Base-by-base conservation (phyloP, 345 rosid species). In the Salix exigua region DNA sequence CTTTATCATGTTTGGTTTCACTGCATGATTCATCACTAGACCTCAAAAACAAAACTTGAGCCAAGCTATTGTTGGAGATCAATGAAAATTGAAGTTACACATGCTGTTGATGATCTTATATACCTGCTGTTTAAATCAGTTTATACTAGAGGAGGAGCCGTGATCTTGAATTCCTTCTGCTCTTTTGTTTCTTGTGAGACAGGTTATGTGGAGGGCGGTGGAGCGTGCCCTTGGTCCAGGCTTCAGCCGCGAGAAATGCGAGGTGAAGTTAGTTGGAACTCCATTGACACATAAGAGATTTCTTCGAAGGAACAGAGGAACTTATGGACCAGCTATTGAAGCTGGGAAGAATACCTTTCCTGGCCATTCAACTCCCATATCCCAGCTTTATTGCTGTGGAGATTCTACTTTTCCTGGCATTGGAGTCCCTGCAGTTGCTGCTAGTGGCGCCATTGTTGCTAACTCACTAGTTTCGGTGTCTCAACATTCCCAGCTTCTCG, bases 401-500 rank as follows among this genome's bases (percentile, higher is more conserved):
- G 97, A 94, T 81, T 94, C 99, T 3, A 95, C 97, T 60, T 94
- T 94, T 81, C 97, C 97, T 0, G 99, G 97, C 75, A 91, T 91
- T 26, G 97, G 97, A 13, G 93, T 94, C 77, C 97, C 96, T 31
- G 98, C 97, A 21, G 94, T 94, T 67, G 97, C 97, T 58, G 97
- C 97, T 53, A 91, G 98, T 65, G 97, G 98, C 2, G 96, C 97
- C 28, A 94, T 92, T 67, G 97, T 94, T 63, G 98, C 97, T 4
- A 94, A 91, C 79, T 90, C 98, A 4, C 82, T 91, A 14, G 97
- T 92, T 62, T 80, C 97, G 0, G 97, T 94, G 30, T 77, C 91
- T 72, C 85, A 90, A 75, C 98, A 94, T 83, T 86, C 94, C 0
- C 85, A 92, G 84, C 97, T 92, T 76, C 94, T 94, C 51, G 96